A percentile compares a stretch with the other conserved stretches of the same genome.
Evolutionary conservation across 1,139 yeast species (phyloP).

Genomic region (Zygosaccharomyces sapae): DNA sequence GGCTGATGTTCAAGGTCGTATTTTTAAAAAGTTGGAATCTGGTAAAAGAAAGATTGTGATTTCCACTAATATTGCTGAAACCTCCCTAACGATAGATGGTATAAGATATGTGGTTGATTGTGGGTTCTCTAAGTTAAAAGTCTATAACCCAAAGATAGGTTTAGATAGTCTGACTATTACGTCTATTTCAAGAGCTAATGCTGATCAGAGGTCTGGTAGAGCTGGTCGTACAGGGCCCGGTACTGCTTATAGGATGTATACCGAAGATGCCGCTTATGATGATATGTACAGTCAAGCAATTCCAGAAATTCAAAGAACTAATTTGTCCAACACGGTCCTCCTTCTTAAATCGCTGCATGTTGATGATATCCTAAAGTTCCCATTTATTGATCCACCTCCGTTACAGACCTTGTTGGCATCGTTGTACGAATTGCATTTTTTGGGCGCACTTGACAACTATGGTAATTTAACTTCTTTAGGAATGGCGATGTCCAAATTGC

Average conservation of each 20-base stretch:
- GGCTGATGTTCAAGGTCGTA: conserved; percentile 72
- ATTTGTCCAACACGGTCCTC: conserved; percentile 70
- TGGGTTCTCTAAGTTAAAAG: conserved; percentile 80
- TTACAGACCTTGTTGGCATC: conserved; percentile 66
- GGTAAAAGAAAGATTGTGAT: conserved; percentile 75
- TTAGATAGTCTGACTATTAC: conserved; percentile 82
- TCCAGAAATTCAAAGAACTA: conserved; percentile 91
- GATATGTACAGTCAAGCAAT: conserved; percentile 82
- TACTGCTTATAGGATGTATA: conserved; percentile 72
- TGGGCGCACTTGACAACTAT: conserved; percentile 73
- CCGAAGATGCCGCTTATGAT: conserved; percentile 60
- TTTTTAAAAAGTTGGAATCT: conserved; percentile 57
- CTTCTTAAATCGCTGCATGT: conserved; percentile 70
- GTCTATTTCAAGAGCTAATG: conserved; percentile 87
- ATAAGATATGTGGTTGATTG: conserved; percentile 80
- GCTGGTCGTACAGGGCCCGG: conserved; percentile 97
- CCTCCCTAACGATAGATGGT: conserved; percentile 92
- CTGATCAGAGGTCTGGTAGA: conserved; percentile 88
- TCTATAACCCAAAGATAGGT: conserved; percentile 79
- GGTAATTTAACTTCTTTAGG: conserved; percentile 75
- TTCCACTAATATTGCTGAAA: conserved; percentile 95
- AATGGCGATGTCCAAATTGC: conserved; percentile 64
- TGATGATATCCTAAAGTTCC: conserved; percentile 58
- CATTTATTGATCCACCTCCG: conserved; percentile 87
- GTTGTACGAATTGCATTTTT: conserved; percentile 79